These are phyloP conservation scores for Aspergillus fischeri DNA, from an alignment of 2,329 filamentous ascomycete species.

Conservation along the genomic window DNA sequence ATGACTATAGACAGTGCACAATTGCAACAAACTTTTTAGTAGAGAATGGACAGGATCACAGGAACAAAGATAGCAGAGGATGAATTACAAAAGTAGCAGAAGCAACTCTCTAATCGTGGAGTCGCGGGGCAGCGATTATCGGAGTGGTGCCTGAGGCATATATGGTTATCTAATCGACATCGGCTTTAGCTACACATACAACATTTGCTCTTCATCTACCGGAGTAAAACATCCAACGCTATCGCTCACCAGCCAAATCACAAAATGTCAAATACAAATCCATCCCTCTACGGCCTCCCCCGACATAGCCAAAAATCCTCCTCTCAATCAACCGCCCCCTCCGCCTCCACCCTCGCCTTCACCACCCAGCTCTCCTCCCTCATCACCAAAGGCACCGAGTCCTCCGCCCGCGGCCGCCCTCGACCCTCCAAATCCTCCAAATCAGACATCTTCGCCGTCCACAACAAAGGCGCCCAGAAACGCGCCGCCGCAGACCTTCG, in stretches of 20 bases:
- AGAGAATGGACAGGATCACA: neutral
- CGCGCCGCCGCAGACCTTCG: slow-evolving; percentile 56
- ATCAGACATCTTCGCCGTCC: slow-evolving; percentile 64
- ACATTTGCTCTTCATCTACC: too few species aligned
- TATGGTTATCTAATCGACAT: neutral
- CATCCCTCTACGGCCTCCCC: slow-evolving; percentile 68
- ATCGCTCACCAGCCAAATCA: too few species aligned
- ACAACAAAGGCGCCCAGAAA: slow-evolving; percentile 61
- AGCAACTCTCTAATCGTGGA: neutral
- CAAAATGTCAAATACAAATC: slow-evolving; percentile 1
- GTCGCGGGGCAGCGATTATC: neutral
- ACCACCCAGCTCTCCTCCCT: slow-evolving; percentile 81
- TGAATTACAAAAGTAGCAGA: neutral
- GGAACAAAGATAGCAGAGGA: neutral
- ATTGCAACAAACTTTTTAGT: neutral
- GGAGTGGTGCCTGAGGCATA: neutral
- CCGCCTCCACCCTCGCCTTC: slow-evolving; percentile 75
- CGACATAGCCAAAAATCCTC: slow-evolving; percentile 56
- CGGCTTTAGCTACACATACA: too few species aligned
- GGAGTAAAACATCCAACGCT: too few species aligned
- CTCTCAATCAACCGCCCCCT: slow-evolving; percentile 48
- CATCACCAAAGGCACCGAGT: slow-evolving; percentile 54
- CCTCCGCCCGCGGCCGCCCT: slow-evolving; percentile 41
- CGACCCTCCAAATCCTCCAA: slow-evolving; percentile 52
- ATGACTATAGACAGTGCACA: neutral